A percentile compares a stretch with the other conserved stretches of the same genome.
Evolutionary conservation across 441 rosid species (phyloP).

Genomic region (Isatis lusitanica): DNA sequence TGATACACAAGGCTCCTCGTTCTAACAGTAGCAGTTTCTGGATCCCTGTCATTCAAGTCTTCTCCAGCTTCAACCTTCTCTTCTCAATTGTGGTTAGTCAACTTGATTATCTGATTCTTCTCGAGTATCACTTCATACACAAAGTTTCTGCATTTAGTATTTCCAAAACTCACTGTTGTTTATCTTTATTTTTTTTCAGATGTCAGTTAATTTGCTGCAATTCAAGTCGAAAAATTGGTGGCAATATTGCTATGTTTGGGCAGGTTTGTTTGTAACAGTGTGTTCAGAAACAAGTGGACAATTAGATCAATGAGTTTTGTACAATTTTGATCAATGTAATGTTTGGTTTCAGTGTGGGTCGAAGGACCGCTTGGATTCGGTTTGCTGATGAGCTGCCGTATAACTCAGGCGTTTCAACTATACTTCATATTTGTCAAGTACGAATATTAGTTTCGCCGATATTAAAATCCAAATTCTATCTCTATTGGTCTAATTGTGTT

Average conservation of each 20-base stretch:
- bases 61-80: slow-evolving; percentile 72
- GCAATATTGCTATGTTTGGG: slow-evolving; percentile 5
- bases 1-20: slow-evolving; percentile 68
- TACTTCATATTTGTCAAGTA: slow-evolving; percentile 84
- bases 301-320: neutral
- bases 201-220: neutral
- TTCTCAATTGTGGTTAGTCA: slow-evolving; percentile 61
- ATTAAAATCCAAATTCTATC: neutral
- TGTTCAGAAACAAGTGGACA: neutral
- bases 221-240: neutral
- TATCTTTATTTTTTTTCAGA: neutral
- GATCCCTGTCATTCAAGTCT: slow-evolving; percentile 82
- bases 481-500: neutral
- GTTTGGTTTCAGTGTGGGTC: slow-evolving; percentile 68
- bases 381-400: slow-evolving; percentile 83
- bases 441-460: slow-evolving; percentile 15
- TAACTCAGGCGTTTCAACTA: slow-evolving; percentile 79
- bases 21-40: slow-evolving; percentile 81
- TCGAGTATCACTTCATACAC: neutral
- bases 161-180: neutral
- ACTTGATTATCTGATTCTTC: neutral
- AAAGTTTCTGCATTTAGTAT: neutral
- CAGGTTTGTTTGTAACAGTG: neutral
- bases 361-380: slow-evolving; percentile 96
- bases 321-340: slow-evolving; percentile 2